phyloP scores from a whole-genome alignment of 2,329 filamentous ascomycete genomes.

The Monascus ruber region DNA sequence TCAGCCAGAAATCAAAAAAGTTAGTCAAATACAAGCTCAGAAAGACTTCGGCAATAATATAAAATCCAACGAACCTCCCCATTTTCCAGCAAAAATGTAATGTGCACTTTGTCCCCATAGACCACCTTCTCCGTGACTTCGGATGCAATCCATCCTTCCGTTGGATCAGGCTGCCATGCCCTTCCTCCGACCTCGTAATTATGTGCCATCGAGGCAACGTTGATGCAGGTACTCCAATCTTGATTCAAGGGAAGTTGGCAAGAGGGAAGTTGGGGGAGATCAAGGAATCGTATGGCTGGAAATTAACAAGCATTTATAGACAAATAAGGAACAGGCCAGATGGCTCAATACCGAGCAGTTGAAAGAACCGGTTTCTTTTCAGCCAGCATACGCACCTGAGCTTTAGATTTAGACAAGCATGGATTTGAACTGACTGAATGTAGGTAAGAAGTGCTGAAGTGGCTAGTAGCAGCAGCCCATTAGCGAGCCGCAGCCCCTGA shows the following conservation, averaged over 20 bases:
- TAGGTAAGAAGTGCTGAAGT: too few relatives aligned
- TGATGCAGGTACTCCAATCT: slow-evolving; percentile 5
- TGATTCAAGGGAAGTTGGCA: slow-evolving; percentile 2
- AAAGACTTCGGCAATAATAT: not conserved
- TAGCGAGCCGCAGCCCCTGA: too few relatives aligned
- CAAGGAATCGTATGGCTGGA: slow-evolving; percentile 1
- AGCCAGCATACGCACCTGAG: not conserved
- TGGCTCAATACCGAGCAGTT: not conserved
- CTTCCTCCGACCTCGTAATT: slow-evolving; percentile 92
- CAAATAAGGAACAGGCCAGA: too few relatives aligned
- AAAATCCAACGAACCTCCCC: slow-evolving; percentile 57
- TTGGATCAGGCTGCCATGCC: slow-evolving; percentile 94
- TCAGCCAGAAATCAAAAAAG: slow-evolving; percentile 2
- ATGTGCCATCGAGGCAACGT: slow-evolving; percentile 58
- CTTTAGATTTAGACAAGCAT: too few relatives aligned
- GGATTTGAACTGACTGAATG: too few relatives aligned
- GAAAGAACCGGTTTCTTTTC: slow-evolving; percentile 5
- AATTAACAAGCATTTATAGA: slow-evolving; percentile 1
- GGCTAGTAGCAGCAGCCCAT: too few relatives aligned
- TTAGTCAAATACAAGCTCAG: slow-evolving; percentile 2
- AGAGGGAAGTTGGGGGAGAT: slow-evolving; percentile 9
- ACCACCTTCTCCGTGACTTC: slow-evolving; percentile 79
- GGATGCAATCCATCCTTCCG: slow-evolving; percentile 94
- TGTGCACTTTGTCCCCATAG: slow-evolving; percentile 73
- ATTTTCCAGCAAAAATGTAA: slow-evolving; percentile 83